phyloP scores from a whole-genome alignment of 108 stramenopile genomes.

The Phaeodactylum tricornutum region DNA sequence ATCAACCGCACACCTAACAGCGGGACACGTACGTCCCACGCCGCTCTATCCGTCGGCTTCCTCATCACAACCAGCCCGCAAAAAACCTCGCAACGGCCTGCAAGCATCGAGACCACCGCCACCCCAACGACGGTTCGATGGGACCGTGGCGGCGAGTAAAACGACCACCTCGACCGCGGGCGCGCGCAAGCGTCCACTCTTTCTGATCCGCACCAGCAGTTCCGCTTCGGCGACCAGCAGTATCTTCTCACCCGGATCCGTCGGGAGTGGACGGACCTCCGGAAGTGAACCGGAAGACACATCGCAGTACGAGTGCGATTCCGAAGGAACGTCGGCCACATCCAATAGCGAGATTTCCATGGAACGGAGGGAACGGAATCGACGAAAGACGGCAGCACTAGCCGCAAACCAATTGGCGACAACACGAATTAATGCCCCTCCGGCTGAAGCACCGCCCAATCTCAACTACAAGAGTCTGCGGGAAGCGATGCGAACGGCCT shows the following conservation, averaged over 20 bases:
- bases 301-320: slow-evolving; percentile 42
- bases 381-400: not conserved
- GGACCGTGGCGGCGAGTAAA: not conserved
- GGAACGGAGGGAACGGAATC: slow-evolving; percentile 7
- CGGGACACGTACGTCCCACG: not conserved
- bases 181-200: slow-evolving; percentile 20
- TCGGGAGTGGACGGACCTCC: slow-evolving; percentile 24
- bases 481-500: slow-evolving; percentile 24
- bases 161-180: slow-evolving; percentile 3
- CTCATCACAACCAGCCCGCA: not conserved
- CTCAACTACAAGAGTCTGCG: slow-evolving; percentile 21
- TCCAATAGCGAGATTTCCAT: slow-evolving; percentile 27
- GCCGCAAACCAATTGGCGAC: slow-evolving; percentile 1
- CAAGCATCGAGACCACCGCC: not conserved
- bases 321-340: slow-evolving; percentile 39
- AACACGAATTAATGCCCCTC: not conserved
- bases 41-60: too few relatives aligned
- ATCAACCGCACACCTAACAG: not conserved
- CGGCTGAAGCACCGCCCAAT: slow-evolving; percentile 1
- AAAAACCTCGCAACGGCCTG: slow-evolving; percentile 1
- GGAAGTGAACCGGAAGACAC: slow-evolving; percentile 38
- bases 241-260: slow-evolving; percentile 9
- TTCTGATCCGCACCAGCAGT: slow-evolving; percentile 12
- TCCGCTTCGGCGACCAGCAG: slow-evolving; percentile 1
- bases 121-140: not conserved